Percentiles rank a stretch among this genome's conserved stretches.
phyloP scores from a whole-genome alignment of 805 yeast genomes.

The Ogataea ramenticola region DNA sequence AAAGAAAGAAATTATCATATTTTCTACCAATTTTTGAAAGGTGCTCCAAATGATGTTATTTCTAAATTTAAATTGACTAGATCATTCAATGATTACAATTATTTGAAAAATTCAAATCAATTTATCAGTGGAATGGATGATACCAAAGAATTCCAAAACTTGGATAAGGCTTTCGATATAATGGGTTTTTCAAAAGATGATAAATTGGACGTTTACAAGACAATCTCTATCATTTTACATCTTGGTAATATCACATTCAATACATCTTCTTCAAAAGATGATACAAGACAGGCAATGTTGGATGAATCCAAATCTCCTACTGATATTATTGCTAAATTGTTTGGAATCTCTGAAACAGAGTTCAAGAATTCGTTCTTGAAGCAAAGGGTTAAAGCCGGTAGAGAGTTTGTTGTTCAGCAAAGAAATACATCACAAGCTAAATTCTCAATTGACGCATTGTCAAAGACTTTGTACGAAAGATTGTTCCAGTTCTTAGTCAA shows the following conservation, averaged over 20 bases:
- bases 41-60: conserved; percentile 47
- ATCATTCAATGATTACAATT: conserved; percentile 40
- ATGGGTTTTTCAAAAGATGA: conserved; percentile 63
- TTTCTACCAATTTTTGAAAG: conserved; percentile 79
- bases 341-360: conserved; percentile 49
- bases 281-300: conserved; percentile 69
- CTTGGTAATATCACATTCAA: conserved; percentile 79
- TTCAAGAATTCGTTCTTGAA: conserved; percentile 56
- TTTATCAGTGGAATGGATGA: conserved; percentile 75
- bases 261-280: conserved; percentile 35
- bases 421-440: conserved; percentile 75
- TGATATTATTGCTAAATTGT: conserved; percentile 45
- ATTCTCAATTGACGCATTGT: conserved; percentile 75
- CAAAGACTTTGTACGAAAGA: conserved; percentile 82
- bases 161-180: conserved; percentile 59
- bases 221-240: conserved; percentile 71
- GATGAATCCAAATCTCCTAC: conserved; percentile 40
- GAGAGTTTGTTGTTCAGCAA: conserved; percentile 75
- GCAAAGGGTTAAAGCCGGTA: conserved; percentile 88
- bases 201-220: conserved; percentile 49
- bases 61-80: conserved; percentile 35
- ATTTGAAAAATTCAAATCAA: conserved; percentile 48
- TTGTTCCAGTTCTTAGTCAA: conserved; percentile 72
- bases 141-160: conserved; percentile 51
- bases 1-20: conserved; percentile 90